These are phyloP conservation scores for Isabelozyma rhagii DNA, from an alignment of 805 yeast genomes.

Conservation along the genomic window DNA sequence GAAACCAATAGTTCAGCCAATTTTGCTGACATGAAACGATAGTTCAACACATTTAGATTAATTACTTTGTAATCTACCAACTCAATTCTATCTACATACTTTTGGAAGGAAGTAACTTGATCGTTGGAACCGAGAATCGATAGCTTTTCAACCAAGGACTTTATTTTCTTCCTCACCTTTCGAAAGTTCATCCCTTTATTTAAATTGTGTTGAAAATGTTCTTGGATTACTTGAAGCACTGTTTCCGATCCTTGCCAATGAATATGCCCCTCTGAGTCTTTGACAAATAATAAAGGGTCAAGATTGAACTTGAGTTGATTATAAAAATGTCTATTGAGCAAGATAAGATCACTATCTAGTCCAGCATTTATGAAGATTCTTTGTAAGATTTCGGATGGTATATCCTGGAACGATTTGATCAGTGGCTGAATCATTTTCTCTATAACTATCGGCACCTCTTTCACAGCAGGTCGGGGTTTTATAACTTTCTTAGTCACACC, in stretches of 20 bases:
- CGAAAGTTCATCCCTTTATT: no score
- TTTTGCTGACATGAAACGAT: background rate
- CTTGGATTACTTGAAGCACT: background rate
- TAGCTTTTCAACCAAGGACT: no score
- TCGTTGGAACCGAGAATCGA: no score
- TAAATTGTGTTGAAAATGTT: background rate
- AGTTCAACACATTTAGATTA: background rate
- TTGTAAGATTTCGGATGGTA: constrained; percentile 44
- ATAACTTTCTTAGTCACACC: no score
- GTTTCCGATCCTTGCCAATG: constrained; percentile 12
- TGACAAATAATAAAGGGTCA: constrained; percentile 3
- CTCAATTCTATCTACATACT: background rate
- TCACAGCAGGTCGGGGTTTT: background rate
- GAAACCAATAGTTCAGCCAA: background rate
- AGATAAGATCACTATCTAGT: constrained; percentile 31
- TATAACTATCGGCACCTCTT: background rate
- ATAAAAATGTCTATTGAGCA: constrained; percentile 27
- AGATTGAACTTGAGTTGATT: constrained; percentile 17
- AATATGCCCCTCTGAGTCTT: constrained; percentile 15
- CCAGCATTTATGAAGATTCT: constrained; percentile 38
- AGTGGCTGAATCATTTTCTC: constrained; percentile 3
- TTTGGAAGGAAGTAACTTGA: background rate
- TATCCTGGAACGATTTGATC: constrained; percentile 15
- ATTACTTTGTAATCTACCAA: background rate
- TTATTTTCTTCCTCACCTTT: no score